phyloP scores from a whole-genome alignment of 768 basidiomycete species.

The Kwoniella dendrophila region DNA sequence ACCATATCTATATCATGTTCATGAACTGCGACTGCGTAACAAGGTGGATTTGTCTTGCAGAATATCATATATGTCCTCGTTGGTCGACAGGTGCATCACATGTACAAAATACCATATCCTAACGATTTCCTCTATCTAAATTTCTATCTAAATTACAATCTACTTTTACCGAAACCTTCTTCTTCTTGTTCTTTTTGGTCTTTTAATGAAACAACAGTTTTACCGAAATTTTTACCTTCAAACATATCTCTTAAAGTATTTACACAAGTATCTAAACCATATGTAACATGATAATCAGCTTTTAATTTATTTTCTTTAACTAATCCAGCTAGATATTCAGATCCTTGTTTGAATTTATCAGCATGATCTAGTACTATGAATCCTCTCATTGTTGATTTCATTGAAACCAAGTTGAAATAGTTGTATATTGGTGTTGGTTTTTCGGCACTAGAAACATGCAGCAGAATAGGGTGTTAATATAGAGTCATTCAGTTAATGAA shows the following conservation, averaged over 20 bases:
- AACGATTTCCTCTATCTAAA: neutral
- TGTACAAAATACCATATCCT: neutral
- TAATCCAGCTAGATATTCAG: constrained; percentile 44
- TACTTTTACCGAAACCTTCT: too few relatives aligned
- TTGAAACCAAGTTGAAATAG: constrained; percentile 70
- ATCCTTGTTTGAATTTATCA: constrained; percentile 42
- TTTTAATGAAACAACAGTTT: constrained; percentile 20
- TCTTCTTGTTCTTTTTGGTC: constrained; percentile 2
- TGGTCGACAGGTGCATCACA: neutral
- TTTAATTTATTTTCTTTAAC: constrained; percentile 42
- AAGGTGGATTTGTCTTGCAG: too few relatives aligned
- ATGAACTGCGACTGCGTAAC: too few relatives aligned
- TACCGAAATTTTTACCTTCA: constrained; percentile 34
- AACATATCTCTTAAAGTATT: constrained; percentile 42
- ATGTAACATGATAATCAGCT: constrained; percentile 45
- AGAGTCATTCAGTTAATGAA: neutral
- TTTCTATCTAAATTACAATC: constrained; percentile 4
- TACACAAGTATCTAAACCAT: constrained; percentile 37
- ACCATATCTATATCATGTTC: too few relatives aligned
- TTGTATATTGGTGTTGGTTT: constrained; percentile 59
- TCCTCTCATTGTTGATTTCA: constrained; percentile 78
- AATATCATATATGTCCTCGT: neutral
- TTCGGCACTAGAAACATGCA: constrained; percentile 24
- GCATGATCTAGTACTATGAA: constrained; percentile 83
- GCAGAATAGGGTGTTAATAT: neutral